A percentile compares a stretch with the other conserved stretches of the same genome.
Conservation (phyloP, 1,139 yeast species). For the Sugiyamaella paludigena region DNA sequence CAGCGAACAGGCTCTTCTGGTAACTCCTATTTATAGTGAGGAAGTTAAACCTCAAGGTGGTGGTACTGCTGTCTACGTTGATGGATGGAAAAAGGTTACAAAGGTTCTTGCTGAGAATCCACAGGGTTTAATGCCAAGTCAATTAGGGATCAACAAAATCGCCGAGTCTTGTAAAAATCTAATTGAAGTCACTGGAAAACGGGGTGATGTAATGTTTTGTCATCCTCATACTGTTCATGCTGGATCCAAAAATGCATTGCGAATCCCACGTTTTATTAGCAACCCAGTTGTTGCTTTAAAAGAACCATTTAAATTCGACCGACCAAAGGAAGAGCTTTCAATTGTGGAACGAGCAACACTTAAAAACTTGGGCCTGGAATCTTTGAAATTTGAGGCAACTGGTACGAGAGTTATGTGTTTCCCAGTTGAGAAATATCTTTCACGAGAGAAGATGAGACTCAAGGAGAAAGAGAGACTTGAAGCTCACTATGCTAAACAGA, state of each 20-base stretch:
- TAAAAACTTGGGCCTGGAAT: slow-evolving; percentile 12
- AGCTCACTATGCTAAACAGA: slow-evolving; percentile 8
- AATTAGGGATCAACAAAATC: slow-evolving; percentile 1
- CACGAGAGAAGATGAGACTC: slow-evolving; percentile 17
- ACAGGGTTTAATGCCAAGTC: slow-evolving; percentile 16
- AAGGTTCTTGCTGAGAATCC: slow-evolving; percentile 16
- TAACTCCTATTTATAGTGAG: slow-evolving; percentile 19
- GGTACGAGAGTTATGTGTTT: slow-evolving; percentile 12
- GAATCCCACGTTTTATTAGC: slow-evolving; percentile 18
- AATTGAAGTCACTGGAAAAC: slow-evolving; percentile 17
- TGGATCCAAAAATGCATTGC: slow-evolving; percentile 14
- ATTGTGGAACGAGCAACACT: slow-evolving; percentile 17
- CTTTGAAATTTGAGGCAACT: slow-evolving; percentile 9
- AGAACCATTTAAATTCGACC: slow-evolving; percentile 15
- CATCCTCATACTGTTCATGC: slow-evolving; percentile 19
- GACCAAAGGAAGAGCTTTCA: slow-evolving; percentile 12
- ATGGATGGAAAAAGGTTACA: slow-evolving; percentile 15
- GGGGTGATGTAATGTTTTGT: slow-evolving; percentile 18
- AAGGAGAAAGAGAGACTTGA: slow-evolving; percentile 14
- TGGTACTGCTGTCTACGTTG: slow-evolving; percentile 16
- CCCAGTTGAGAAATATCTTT: slow-evolving; percentile 17
- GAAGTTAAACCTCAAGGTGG: slow-evolving; percentile 17
- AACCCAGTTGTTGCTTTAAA: slow-evolving; percentile 18
- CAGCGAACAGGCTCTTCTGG: slow-evolving; percentile 21
- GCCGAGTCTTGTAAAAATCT: slow-evolving; percentile 13